phyloP scores from a whole-genome alignment of 2,329 filamentous ascomycete species.

The Rhexocercosporidium sp. region DNA sequence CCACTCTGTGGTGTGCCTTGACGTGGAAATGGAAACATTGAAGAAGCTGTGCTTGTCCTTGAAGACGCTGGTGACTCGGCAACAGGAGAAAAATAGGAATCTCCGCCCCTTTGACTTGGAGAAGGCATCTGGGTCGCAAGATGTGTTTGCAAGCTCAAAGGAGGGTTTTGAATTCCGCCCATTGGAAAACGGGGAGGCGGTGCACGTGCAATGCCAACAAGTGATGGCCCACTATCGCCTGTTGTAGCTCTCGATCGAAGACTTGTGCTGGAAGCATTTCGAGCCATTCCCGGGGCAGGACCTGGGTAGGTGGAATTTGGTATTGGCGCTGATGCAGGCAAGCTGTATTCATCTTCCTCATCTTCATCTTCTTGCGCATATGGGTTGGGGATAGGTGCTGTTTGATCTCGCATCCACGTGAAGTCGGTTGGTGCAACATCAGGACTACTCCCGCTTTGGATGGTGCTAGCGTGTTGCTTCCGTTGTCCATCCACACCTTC shows the following conservation, averaged over 20 bases:
- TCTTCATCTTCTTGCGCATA: constrained; percentile 73
- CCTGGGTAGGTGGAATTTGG: constrained; percentile 44
- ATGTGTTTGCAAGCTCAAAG: constrained; percentile 73
- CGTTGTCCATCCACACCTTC: constrained; percentile 78
- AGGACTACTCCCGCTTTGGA: constrained; percentile 51
- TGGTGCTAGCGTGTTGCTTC: constrained; percentile 60
- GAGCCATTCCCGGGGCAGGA: constrained; percentile 59
- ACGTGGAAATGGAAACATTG: constrained; percentile 82
- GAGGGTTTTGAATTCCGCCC: constrained; percentile 55
- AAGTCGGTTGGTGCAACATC: constrained; percentile 65
- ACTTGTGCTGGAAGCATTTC: constrained; percentile 76
- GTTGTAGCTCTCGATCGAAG: constrained; percentile 79
- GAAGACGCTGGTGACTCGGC: constrained; percentile 79
- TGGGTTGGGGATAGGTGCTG: constrained; percentile 76
- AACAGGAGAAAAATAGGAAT: constrained; percentile 93
- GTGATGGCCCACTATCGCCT: constrained; percentile 67
- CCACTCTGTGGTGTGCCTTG: constrained; percentile 69
- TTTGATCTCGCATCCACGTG: constrained; percentile 75
- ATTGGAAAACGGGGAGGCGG: constrained; percentile 74
- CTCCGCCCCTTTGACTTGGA: constrained; percentile 45
- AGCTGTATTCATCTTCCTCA: constrained; percentile 58
- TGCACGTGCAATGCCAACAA: constrained; percentile 61
- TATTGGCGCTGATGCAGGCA: constrained; percentile 39
- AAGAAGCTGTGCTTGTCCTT: constrained; percentile 75
- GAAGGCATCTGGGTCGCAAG: constrained; percentile 45